Base-by-base conservation (phyloP, 2,329 filamentous ascomycete species). In the Botryosphaeria agaves region DNA sequence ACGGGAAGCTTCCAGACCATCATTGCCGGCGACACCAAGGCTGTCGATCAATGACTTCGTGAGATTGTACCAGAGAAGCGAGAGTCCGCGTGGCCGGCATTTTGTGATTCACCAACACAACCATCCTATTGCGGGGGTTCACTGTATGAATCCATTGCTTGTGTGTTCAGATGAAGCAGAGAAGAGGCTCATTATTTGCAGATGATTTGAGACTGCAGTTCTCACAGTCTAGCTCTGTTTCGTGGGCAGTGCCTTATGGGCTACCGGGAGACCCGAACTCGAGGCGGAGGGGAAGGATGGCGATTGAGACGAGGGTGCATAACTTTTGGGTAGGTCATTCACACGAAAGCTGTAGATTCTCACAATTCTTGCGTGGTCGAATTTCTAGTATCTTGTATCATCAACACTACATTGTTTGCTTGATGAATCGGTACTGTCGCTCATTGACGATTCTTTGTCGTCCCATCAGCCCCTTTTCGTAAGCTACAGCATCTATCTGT, bases 31-130 rank as follows among this genome's bases (percentile, higher is more conserved):
- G 6, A 32, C 40, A 3, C 50, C 53, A 14, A 50, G 49, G 12
- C 42, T 68, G 3, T 37, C 48, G 1, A 55, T 66, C 14, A 18
- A 46, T 2, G 47, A 53, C 1, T 69, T 62, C 47, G 35, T 45
- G 15, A 41, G 51, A 3, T 44, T 69, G 2, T 70, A 69, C 41
- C 41, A 42, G n/a, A 47, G 53, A 7, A 67, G 66, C 37, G 46
- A 56, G 29, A 50, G 60, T 33, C 32, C 45, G 0, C 36, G 58
- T 26, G 65, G 66, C 6, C 48, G 50, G 14, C 53, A 58, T 21
- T 81, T 80, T 43, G 68, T 81, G 30, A 62, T 81, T 21, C 74
- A 81, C 46, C 75, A 82, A 44, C 75, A 82, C 45, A 74, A 79
- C 43, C 76, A 81, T 44, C 76, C 76, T 2, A 48, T 77, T 26